Evolutionary conservation across 148 eudicot species (phyloP).

Genomic region (Simmondsia chinensis): DNA sequence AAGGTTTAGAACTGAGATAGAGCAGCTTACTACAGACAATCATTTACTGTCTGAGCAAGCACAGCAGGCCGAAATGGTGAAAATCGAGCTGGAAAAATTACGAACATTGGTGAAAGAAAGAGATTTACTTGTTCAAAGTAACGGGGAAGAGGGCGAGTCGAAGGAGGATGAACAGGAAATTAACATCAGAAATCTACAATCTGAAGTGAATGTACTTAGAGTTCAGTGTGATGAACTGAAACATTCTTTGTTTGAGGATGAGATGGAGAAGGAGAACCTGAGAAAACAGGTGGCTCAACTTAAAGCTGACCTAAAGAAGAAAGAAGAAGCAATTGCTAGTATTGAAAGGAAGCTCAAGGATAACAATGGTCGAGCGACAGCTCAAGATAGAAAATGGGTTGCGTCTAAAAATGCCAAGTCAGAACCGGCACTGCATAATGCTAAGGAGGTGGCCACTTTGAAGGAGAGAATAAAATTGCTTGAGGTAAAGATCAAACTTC

Average conservation of each 20-base stretch:
- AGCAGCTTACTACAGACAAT: constrained; percentile 31
- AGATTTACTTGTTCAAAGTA: constrained; percentile 32
- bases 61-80: constrained; percentile 17
- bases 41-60: constrained; percentile 28
- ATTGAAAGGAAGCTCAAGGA: constrained; percentile 68
- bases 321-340: constrained; percentile 43
- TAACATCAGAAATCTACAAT: constrained; percentile 26
- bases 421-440: constrained; percentile 14
- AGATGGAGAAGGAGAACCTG: constrained; percentile 52
- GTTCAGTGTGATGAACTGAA: constrained; percentile 33
- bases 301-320: constrained; percentile 48
- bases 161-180: constrained; percentile 46
- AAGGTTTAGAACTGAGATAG: constrained; percentile 38
- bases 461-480: constrained; percentile 60
- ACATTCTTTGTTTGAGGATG: constrained; percentile 39
- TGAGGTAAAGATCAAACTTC: too few relatives aligned
- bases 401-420: constrained; percentile 25
- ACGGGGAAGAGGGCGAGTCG: too few relatives aligned
- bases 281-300: constrained; percentile 47
- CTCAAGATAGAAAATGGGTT: constrained; percentile 31
- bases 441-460: constrained; percentile 38
- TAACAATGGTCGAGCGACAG: constrained; percentile 15
- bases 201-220: constrained; percentile 40
- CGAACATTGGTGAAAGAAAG: constrained; percentile 31
- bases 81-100: constrained; percentile 31